A percentile compares a stretch with the other conserved stretches of the same genome.
Evolutionary conservation across 1,139 yeast species (phyloP).

Genomic region (Meyerozyma smithsonii): DNA sequence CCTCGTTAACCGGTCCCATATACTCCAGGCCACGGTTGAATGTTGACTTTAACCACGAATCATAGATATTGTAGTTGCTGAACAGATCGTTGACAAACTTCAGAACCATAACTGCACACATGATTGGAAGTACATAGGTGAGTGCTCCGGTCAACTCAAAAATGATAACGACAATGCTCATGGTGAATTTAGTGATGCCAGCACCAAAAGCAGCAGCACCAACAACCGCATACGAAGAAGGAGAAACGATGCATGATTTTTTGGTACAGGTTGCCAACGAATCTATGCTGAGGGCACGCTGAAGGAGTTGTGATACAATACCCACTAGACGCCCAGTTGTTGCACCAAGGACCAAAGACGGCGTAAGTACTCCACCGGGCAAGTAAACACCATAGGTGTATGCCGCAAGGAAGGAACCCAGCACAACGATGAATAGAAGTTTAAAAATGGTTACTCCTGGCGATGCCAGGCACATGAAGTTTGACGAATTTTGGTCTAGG

Average conservation of each 20-base stretch:
- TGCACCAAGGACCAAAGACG: conserved; percentile 69
- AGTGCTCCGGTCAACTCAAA: conserved; percentile 60
- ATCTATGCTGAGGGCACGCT: conserved; percentile 35
- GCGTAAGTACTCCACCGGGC: conserved; percentile 77
- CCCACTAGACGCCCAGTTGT: conserved; percentile 67
- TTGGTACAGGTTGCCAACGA: conserved; percentile 46
- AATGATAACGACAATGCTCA: conserved; percentile 52
- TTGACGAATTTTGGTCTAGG: conserved; percentile 15
- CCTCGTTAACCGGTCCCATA: conserved; percentile 21
- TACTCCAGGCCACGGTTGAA: conserved; percentile 18
- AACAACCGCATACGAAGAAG: conserved; percentile 58
- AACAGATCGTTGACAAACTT: conserved; percentile 48
- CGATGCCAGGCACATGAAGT: conserved; percentile 32
- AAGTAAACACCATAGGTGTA: conserved; percentile 62
- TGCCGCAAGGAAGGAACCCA: conserved; percentile 55
- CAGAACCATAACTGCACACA: conserved; percentile 53
- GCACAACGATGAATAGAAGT: conserved; percentile 41
- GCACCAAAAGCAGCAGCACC: conserved; percentile 58
- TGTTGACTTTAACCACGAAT: conserved; percentile 32
- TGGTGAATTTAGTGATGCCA: conserved; percentile 52
- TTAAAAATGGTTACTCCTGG: conserved; percentile 26
- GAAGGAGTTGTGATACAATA: conserved; percentile 48
- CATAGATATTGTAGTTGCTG: conserved; percentile 45
- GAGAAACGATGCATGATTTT: conserved; percentile 50
- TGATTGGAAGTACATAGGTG: conserved; percentile 54